A percentile compares a stretch with the other conserved stretches of the same genome.
Conservation (phyloP, 2,329 filamentous ascomycete species). For the Tolypocladium tundrense region DNA sequence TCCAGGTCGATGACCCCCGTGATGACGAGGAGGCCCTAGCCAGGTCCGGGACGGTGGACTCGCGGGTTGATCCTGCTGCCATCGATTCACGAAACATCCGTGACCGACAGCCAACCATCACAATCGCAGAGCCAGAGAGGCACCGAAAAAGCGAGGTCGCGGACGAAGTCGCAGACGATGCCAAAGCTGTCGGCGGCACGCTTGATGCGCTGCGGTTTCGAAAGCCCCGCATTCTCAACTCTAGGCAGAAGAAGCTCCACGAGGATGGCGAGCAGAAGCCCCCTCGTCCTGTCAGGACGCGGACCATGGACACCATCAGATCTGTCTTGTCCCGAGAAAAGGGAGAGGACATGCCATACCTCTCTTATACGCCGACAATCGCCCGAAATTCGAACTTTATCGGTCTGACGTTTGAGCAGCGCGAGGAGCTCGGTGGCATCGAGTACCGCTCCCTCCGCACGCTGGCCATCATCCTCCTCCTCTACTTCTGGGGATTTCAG, state of each 20-base stretch:
- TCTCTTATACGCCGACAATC: constrained; percentile 88
- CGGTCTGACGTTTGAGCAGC: constrained; percentile 77
- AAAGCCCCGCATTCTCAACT: constrained; percentile 28
- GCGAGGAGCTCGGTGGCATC: constrained; percentile 91
- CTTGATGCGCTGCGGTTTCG: constrained; percentile 32
- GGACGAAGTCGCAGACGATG: constrained; percentile 30
- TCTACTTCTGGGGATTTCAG: constrained; percentile 79
- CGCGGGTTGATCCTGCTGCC: constrained; percentile 11
- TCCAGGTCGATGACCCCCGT: constrained; percentile 30
- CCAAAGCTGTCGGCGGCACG: constrained; percentile 28
- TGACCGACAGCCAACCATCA: constrained; percentile 46
- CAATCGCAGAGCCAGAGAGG: constrained; percentile 52
- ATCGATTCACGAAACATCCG: constrained; percentile 13
- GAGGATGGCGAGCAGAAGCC: constrained; percentile 20
- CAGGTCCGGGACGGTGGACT: constrained; percentile 14
- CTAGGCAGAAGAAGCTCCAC: constrained; percentile 26
- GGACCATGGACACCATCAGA: constrained; percentile 50
- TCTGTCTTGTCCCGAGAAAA: constrained; percentile 44
- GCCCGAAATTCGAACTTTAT: constrained; percentile 90
- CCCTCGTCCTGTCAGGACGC: constrained; percentile 22
- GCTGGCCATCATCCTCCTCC: constrained; percentile 64
- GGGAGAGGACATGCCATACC: constrained; percentile 65
- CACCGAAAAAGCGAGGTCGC: constrained; percentile 23
- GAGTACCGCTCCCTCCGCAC: constrained; percentile 91
- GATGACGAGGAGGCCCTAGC: constrained; percentile 21